These are phyloP conservation scores for Ophiorrhiza pumila DNA, from an alignment of 257 asterid genomes.

Conservation along the genomic window DNA sequence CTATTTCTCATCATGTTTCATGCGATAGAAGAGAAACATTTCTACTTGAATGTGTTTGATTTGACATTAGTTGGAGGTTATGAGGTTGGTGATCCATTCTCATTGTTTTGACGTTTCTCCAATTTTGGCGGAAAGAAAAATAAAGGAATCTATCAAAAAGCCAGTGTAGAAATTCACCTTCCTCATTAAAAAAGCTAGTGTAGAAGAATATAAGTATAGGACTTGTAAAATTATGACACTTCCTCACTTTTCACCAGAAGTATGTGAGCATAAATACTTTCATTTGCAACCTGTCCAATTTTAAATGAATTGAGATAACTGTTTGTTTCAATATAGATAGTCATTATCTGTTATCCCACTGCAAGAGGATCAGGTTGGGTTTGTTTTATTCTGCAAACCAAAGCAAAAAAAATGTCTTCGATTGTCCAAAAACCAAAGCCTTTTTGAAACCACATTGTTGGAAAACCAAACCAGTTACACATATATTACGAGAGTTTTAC, in stretches of 20 bases:
- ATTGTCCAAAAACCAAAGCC: not conserved
- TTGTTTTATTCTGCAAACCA: no score
- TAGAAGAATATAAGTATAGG: not conserved
- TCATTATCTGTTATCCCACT: no score
- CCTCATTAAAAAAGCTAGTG: not conserved
- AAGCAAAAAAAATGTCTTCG: not conserved
- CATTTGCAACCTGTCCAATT: no score
- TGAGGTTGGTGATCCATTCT: not conserved
- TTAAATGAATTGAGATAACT: no score
- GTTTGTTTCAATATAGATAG: no score
- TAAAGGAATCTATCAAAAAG: not conserved
- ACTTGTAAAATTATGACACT: not conserved
- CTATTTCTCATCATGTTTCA: not conserved
- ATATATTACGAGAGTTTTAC: no score
- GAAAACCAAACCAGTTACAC: no score
- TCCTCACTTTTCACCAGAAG: not conserved
- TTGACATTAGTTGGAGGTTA: not conserved
- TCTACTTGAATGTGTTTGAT: no score
- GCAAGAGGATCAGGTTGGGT: no score
- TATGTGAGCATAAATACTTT: not conserved
- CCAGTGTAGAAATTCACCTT: not conserved
- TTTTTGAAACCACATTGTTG: not conserved
- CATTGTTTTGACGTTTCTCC: not conserved
- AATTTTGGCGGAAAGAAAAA: not conserved
- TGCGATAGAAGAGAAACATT: not conserved